Percentiles rank a stretch among this genome's conserved stretches.
Evolutionary conservation across 495 filamentous ascomycete genomes (phyloP).

Genomic region (Xylaria flabelliformis): DNA sequence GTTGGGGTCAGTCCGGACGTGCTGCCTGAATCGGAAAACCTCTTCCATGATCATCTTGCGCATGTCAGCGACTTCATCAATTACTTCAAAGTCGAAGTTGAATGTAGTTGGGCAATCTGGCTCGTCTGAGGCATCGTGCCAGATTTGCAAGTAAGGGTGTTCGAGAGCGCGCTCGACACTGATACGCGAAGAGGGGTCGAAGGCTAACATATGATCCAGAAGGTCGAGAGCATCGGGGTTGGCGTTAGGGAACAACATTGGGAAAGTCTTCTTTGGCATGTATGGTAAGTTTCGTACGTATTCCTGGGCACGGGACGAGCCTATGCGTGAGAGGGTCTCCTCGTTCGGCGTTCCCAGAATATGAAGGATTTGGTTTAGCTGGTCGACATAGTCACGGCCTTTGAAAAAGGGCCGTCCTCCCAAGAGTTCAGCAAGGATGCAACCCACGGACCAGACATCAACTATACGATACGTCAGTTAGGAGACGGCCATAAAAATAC

Average conservation of each 20-base stretch:
- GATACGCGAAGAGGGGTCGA: slow-evolving; percentile 90
- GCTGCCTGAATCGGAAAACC: slow-evolving; percentile 78
- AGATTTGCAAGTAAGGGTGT: slow-evolving; percentile 95
- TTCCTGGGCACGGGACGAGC: slow-evolving; percentile 93
- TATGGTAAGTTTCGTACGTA: slow-evolving; percentile 97
- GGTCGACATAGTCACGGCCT: slow-evolving; percentile 97
- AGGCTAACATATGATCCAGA: slow-evolving; percentile 94
- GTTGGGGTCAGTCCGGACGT: slow-evolving; percentile 71
- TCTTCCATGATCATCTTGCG: slow-evolving; percentile 96
- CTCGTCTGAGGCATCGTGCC: slow-evolving; percentile 97
- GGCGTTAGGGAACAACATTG: slow-evolving; percentile 86
- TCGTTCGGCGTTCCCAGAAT: slow-evolving; percentile 97
- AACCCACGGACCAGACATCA: slow-evolving; percentile 98
- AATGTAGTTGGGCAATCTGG: slow-evolving; percentile 91
- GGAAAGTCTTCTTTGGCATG: slow-evolving; percentile 93
- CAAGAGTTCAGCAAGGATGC: slow-evolving; percentile 94
- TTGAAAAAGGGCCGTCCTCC: slow-evolving; percentile 99
- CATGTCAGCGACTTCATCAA: slow-evolving; percentile 93
- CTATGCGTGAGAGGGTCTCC: slow-evolving; percentile 91
- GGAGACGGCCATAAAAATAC: background rate
- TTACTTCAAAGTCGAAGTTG: slow-evolving; percentile 96
- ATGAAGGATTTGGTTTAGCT: slow-evolving; percentile 98
- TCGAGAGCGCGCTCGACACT: slow-evolving; percentile 92
- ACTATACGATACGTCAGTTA: slow-evolving; percentile 63
- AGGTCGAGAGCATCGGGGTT: slow-evolving; percentile 96